These are phyloP conservation scores for Wickerhamiella azyma DNA, from an alignment of 805 yeast species.

Conservation along the genomic window DNA sequence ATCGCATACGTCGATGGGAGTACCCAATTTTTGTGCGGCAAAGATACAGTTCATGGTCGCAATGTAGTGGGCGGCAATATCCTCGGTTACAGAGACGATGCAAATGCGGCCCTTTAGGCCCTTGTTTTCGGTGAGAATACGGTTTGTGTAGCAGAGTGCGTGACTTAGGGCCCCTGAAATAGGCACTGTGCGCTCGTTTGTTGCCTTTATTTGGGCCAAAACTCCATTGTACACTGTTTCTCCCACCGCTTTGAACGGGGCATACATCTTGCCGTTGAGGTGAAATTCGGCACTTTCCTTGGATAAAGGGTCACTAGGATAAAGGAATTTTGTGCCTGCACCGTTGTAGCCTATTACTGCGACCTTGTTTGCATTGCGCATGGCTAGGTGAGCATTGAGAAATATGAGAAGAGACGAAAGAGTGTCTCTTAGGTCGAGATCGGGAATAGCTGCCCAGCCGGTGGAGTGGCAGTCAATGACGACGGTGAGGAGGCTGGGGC, in stretches of 20 bases:
- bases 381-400: conserved; percentile 75
- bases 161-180: conserved; percentile 54
- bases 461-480: conserved; percentile 65
- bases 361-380: conserved; percentile 72
- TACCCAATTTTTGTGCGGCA: conserved; percentile 78
- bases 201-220: conserved; percentile 12
- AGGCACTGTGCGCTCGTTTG: conserved; percentile 52
- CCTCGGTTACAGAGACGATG: conserved; percentile 53
- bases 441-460: conserved; percentile 38
- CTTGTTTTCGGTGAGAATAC: conserved; percentile 33
- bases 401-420: conserved; percentile 57
- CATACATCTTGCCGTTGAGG: conserved; percentile 43
- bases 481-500: conserved; percentile 68
- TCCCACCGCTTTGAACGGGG: conserved; percentile 72
- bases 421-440: conserved; percentile 38
- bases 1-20: conserved; percentile 84
- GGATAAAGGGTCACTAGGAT: conserved; percentile 33
- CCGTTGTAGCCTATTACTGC: conserved; percentile 69
- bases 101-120: conserved; percentile 52
- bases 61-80: conserved; percentile 68
- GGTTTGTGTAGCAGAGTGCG: conserved; percentile 59
- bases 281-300: not conserved
- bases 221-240: conserved; percentile 40
- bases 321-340: conserved; percentile 51
- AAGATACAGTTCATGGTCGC: conserved; percentile 92